Evolutionary conservation across 192 early-diverging fungal genomes (phyloP).

Genomic region (Podila clonocystis): DNA sequence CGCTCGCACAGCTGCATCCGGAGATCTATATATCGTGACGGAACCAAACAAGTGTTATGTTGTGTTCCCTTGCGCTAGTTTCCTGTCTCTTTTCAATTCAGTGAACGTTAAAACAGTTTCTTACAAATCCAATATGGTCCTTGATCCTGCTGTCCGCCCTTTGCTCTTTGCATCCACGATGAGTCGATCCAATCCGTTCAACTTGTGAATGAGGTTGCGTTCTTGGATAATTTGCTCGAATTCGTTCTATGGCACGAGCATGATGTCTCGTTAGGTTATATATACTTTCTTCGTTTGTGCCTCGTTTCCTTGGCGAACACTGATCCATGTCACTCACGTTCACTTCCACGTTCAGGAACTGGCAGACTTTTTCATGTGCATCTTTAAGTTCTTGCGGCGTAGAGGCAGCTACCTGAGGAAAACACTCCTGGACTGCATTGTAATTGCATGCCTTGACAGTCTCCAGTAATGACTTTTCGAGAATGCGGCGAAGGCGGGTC

Average conservation of each 20-base stretch:
- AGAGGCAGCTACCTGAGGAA: conserved; percentile 13
- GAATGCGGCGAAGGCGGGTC: conserved; percentile 41
- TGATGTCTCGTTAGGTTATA: neutral
- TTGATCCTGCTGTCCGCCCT: conserved; percentile 35
- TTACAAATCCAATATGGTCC: conserved; percentile 41
- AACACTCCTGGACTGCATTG: conserved; percentile 40
- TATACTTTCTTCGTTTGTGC: neutral
- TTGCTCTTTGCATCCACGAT: conserved; percentile 35
- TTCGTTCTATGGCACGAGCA: conserved; percentile 19
- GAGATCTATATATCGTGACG: conserved; percentile 3
- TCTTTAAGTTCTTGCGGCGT: conserved; percentile 20
- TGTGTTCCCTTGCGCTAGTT: neutral
- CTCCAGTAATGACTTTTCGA: conserved; percentile 32
- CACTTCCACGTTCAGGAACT: conserved; percentile 36
- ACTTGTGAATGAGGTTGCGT: conserved; percentile 40
- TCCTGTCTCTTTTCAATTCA: neutral
- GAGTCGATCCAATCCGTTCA: conserved; percentile 45
- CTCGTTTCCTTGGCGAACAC: neutral
- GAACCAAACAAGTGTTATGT: no score
- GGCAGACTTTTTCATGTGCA: conserved; percentile 45
- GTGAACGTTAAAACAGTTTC: neutral
- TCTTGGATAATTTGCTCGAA: conserved; percentile 42
- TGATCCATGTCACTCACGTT: conserved; percentile 7
- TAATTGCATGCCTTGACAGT: conserved; percentile 46
- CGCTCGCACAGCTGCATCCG: conserved; percentile 37